Evolutionary conservation across 129 eudicot species (phyloP).

Genomic region (Mikania micrantha): DNA sequence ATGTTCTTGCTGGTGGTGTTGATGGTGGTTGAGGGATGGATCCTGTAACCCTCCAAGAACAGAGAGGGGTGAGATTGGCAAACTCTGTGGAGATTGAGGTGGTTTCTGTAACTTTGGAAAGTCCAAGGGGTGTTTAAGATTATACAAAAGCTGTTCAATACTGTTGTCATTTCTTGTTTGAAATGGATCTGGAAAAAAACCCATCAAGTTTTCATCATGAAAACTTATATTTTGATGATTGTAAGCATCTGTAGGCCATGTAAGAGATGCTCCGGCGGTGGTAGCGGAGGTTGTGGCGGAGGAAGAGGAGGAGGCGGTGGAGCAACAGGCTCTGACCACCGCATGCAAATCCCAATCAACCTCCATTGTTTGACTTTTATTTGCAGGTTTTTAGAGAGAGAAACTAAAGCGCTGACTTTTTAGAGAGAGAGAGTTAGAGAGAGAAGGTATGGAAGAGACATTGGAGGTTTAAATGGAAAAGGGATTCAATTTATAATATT

Average conservation of each 20-base stretch:
- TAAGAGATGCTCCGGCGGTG: background rate
- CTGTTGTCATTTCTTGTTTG: constrained; percentile 35
- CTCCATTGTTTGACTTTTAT: constrained; percentile 40
- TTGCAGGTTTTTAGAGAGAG: constrained; percentile 22
- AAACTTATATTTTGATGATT: constrained; percentile 18
- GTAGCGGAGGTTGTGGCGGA: constrained; percentile 21
- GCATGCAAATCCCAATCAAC: constrained; percentile 93
- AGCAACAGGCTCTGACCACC: constrained; percentile 89
- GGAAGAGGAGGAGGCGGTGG: constrained; percentile 42
- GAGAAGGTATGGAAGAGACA: constrained; percentile 10
- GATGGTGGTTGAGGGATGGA: constrained; percentile 29
- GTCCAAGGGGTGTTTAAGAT: constrained; percentile 40
- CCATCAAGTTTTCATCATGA: constrained; percentile 25
- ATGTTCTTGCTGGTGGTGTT: background rate
- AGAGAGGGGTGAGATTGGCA: constrained; percentile 63
- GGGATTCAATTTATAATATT: constrained; percentile 21
- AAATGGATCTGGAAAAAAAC: constrained; percentile 60
- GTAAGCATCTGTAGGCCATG: constrained; percentile 7
- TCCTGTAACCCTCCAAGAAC: constrained; percentile 64
- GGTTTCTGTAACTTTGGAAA: constrained; percentile 29
- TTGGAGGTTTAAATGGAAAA: constrained; percentile 35
- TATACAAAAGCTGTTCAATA: constrained; percentile 52
- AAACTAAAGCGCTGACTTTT: constrained; percentile 95
- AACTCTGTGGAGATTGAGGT: constrained; percentile 31
- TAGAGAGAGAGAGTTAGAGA: constrained; percentile 32